Conservation (phyloP, 2,329 filamentous ascomycete genomes). For the Cephalotrichum gorgonifer region DNA sequence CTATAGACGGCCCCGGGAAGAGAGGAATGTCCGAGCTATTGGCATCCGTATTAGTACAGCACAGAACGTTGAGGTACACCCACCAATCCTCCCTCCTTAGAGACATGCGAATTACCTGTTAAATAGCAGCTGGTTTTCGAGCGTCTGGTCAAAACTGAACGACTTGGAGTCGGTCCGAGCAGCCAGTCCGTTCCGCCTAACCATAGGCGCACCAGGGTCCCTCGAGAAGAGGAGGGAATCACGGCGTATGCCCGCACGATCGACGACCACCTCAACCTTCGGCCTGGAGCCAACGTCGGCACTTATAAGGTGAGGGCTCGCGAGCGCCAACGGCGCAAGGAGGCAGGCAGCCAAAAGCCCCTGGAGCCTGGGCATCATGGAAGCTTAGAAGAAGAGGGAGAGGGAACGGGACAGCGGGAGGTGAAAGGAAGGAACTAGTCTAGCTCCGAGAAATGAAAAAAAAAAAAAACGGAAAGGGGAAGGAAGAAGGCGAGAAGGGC, state of each 20-base stretch:
- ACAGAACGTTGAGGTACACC: too few species aligned
- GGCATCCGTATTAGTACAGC: not conserved
- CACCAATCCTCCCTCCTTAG: too few species aligned
- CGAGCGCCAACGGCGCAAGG: not conserved
- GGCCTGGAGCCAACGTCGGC: not conserved
- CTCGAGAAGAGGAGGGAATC: not conserved
- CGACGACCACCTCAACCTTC: not conserved
- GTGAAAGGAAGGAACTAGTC: too few species aligned
- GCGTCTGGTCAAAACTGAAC: slow-evolving; percentile 4
- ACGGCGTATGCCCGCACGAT: not conserved
- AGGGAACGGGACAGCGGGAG: not conserved
- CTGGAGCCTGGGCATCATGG: not conserved
- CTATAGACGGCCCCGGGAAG: slow-evolving; percentile 2
- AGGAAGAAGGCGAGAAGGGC: not conserved
- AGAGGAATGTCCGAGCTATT: slow-evolving; percentile 1
- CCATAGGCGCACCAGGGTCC: slow-evolving; percentile 4
- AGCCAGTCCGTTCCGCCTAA: slow-evolving; percentile 4
- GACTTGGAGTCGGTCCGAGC: slow-evolving; percentile 1
- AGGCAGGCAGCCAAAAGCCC: not conserved
- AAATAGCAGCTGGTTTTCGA: slow-evolving; percentile 4
- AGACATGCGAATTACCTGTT: slow-evolving; percentile 3
- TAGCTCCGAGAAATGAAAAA: not conserved
- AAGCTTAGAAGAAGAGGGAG: not conserved
- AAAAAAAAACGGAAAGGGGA: not conserved
- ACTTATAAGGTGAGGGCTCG: not conserved